Conservation (phyloP, 306 rosid genomes). For the Vicia faba region DNA sequence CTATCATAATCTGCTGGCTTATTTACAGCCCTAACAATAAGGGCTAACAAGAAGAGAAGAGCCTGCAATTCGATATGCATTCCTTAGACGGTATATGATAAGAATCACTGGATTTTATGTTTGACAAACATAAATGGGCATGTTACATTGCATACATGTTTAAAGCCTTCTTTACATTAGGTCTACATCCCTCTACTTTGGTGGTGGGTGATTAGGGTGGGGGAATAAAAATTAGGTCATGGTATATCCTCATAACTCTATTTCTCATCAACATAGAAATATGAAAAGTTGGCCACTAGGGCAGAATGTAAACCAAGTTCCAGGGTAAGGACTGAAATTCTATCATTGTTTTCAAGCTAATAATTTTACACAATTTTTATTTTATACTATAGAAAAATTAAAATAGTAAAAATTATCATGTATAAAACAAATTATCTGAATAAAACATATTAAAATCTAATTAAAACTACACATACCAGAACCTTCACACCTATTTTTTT, state of each 20-base stretch:
- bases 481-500: no score
- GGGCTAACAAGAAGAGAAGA: constrained; percentile 74
- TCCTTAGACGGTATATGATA: constrained; percentile 24
- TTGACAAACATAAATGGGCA: not conserved
- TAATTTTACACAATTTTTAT: no score
- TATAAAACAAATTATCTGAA: no score
- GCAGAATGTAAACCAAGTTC: constrained; percentile 13
- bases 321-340: not conserved
- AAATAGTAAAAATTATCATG: no score
- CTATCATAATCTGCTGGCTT: constrained; percentile 85
- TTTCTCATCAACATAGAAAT: constrained; percentile 10
- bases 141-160: not conserved
- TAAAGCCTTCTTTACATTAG: constrained; percentile 23
- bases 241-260: not conserved
- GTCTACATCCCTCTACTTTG: not conserved
- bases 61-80: constrained; percentile 61
- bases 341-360: not conserved
- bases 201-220: constrained; percentile 12
- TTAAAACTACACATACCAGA: no score
- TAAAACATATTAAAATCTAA: no score
- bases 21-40: constrained; percentile 81
- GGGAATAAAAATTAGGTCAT: constrained; percentile 7
- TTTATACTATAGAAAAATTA: no score
- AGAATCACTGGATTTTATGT: constrained; percentile 15
- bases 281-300: not conserved